phyloP scores from a whole-genome alignment of 1,139 yeast species.

The Kazachstania sp. region DNA sequence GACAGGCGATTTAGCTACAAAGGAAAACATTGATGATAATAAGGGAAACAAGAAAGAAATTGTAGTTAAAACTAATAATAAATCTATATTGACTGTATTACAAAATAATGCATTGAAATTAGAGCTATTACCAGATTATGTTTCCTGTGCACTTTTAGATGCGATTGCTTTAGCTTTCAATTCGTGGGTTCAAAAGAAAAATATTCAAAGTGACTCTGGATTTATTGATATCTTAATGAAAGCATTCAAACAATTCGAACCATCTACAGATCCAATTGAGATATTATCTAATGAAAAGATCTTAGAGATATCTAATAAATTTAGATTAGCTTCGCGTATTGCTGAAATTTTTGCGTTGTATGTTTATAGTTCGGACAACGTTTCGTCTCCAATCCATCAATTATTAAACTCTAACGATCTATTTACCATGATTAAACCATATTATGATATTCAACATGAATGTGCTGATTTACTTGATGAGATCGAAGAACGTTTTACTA shows the following conservation, averaged over 20 bases:
- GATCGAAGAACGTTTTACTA: slow-evolving; percentile 39
- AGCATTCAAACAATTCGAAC: slow-evolving; percentile 27
- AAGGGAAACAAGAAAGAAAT: background rate
- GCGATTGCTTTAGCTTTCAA: slow-evolving; percentile 59
- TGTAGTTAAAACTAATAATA: slow-evolving; percentile 8
- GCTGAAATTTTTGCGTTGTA: slow-evolving; percentile 70
- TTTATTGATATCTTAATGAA: slow-evolving; percentile 46
- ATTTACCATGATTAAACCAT: slow-evolving; percentile 31
- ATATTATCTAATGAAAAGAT: slow-evolving; percentile 20
- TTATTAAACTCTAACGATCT: slow-evolving; percentile 38
- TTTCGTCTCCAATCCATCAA: slow-evolving; percentile 37
- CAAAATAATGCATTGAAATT: slow-evolving; percentile 50
- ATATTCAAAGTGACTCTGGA: slow-evolving; percentile 41
- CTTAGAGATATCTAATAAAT: slow-evolving; percentile 46
- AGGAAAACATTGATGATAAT: background rate
- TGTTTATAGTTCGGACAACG: slow-evolving; percentile 50
- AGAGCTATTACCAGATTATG: slow-evolving; percentile 49
- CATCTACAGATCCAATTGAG: slow-evolving; percentile 14
- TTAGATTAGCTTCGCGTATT: slow-evolving; percentile 54
- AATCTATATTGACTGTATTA: slow-evolving; percentile 46
- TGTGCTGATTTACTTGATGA: slow-evolving; percentile 41
- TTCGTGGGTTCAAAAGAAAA: slow-evolving; percentile 58
- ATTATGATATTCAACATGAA: slow-evolving; percentile 36
- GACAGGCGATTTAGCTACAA: slow-evolving; percentile 52
- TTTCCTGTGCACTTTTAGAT: slow-evolving; percentile 47